Percentiles rank a stretch among this genome's conserved stretches.
These are phyloP conservation scores for Pleurostoma richardsiae DNA, from an alignment of 2,329 filamentous ascomycete species.

Conservation along the genomic window DNA sequence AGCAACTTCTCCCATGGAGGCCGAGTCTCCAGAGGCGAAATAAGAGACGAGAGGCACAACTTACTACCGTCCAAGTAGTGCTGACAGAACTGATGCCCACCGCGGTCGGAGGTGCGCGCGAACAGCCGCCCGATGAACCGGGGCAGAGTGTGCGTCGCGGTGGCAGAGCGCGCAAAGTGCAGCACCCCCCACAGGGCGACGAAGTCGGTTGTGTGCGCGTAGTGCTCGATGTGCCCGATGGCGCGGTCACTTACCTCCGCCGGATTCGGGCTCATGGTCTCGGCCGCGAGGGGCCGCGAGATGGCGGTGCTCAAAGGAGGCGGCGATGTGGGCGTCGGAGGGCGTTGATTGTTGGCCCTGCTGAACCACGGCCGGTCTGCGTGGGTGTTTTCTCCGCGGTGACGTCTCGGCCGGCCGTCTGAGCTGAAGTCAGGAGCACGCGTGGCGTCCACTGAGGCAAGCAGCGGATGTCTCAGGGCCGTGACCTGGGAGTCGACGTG, in stretches of 20 bases:
- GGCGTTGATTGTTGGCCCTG: background rate
- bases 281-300: background rate
- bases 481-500: slow-evolving; percentile 38
- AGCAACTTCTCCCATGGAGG: too few relatives aligned
- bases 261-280: background rate
- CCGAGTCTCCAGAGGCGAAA: too few relatives aligned
- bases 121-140: slow-evolving; percentile 61
- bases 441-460: slow-evolving; percentile 23
- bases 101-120: slow-evolving; percentile 39
- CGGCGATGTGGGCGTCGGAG: slow-evolving; percentile 2
- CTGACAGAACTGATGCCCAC: slow-evolving; percentile 55
- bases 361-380: background rate
- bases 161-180: slow-evolving; percentile 51
- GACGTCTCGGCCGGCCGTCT: too few relatives aligned
- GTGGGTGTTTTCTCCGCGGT: background rate
- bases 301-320: background rate
- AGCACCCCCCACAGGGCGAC: slow-evolving; percentile 71
- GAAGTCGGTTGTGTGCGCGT: slow-evolving; percentile 69
- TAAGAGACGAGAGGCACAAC: too few relatives aligned
- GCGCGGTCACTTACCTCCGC: slow-evolving; percentile 38
- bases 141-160: slow-evolving; percentile 39
- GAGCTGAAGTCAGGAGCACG: background rate
- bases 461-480: slow-evolving; percentile 28
- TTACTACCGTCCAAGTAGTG: slow-evolving; percentile 49
- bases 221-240: slow-evolving; percentile 74